Conservation (phyloP, 176 grass and related monocot species). For the Alopecurus myosuroides region DNA sequence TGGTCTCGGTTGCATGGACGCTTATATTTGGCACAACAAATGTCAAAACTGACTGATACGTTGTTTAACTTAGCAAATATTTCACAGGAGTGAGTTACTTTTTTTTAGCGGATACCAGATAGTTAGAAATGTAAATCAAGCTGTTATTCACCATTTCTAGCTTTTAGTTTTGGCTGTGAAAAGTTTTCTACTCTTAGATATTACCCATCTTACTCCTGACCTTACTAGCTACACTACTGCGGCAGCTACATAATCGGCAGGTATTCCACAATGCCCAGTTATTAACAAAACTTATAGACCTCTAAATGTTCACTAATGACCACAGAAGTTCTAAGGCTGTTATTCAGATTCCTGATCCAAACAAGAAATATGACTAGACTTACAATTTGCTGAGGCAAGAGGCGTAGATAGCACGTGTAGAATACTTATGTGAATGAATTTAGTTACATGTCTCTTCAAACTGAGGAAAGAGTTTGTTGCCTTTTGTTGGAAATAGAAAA, state of each 20-base stretch:
- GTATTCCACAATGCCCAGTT: neutral
- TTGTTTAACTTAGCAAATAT: neutral
- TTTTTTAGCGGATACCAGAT: neutral
- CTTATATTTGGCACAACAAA: neutral
- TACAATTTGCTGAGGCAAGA: neutral
- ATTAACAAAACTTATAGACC: neutral
- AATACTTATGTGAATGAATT: neutral
- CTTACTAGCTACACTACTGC: slow-evolving; percentile 73
- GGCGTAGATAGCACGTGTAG: neutral
- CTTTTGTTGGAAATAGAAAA: neutral
- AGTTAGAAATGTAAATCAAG: neutral
- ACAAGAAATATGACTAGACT: neutral
- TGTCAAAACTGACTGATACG: neutral
- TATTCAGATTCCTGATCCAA: neutral
- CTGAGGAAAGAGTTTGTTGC: neutral
- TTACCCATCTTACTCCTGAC: slow-evolving; percentile 71
- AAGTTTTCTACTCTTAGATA: slow-evolving; percentile 35
- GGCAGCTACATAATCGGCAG: slow-evolving; percentile 67
- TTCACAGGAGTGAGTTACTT: neutral
- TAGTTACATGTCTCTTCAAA: neutral
- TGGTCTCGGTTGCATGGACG: neutral
- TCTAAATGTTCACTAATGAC: neutral
- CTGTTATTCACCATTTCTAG: too few species aligned
- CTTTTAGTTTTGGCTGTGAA: too few species aligned
- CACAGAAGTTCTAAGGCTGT: neutral